phyloP scores from a whole-genome alignment of 176 grass and related monocot species.

The Carex cristatella region DNA sequence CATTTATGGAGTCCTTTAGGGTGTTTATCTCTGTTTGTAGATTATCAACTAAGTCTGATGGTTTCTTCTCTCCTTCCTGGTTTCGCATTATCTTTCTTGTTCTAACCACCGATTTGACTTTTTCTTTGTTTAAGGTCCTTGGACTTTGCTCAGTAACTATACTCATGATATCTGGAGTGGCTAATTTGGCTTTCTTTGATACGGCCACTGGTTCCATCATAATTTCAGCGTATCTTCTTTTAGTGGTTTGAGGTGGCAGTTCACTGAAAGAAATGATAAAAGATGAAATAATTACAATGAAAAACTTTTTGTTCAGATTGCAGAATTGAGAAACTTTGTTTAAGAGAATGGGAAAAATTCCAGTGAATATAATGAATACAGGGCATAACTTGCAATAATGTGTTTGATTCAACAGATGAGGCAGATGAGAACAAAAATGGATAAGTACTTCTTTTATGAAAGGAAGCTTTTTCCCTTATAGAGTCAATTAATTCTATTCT shows the following conservation, averaged over 20 bases:
- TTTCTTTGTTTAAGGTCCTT: conserved; percentile 44
- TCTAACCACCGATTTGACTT: conserved; percentile 54
- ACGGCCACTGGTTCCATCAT: conserved; percentile 27
- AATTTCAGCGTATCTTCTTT: conserved; percentile 27
- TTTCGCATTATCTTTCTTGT: conserved; percentile 88
- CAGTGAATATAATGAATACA: neutral
- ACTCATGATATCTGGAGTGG: conserved; percentile 71
- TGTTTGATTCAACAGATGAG: neutral
- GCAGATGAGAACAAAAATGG: neutral
- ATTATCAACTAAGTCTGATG: conserved; percentile 58
- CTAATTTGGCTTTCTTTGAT: conserved; percentile 29
- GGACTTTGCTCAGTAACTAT: conserved; percentile 45
- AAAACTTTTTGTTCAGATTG: conserved; percentile 14
- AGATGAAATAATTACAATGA: conserved; percentile 15
- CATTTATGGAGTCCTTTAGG: conserved; percentile 52
- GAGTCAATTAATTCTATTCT: neutral
- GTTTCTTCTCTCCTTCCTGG: conserved; percentile 55
- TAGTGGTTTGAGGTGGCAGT: conserved; percentile 10
- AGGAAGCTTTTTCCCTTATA: neutral
- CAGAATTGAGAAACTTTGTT: conserved; percentile 34
- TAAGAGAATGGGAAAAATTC: conserved; percentile 3
- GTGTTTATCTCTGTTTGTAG: conserved; percentile 76
- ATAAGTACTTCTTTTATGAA: neutral
- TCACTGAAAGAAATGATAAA: conserved; percentile 4
- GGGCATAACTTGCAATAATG: neutral